Base-by-base conservation (phyloP, 768 basidiomycete species). In the Leccinellum albellum region DNA sequence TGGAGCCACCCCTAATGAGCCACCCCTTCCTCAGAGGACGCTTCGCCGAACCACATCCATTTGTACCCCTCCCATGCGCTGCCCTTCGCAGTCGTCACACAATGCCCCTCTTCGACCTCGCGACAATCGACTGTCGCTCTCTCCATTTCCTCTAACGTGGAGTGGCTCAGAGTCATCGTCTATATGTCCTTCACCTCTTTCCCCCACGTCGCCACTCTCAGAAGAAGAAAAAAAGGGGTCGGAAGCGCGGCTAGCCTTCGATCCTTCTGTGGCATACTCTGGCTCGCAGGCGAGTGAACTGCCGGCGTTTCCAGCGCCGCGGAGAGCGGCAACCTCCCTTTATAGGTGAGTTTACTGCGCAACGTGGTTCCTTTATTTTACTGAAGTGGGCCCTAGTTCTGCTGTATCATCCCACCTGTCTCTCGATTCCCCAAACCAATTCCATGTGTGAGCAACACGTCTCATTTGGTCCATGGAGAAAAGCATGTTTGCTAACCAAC, bases 351-450 rank as follows among this genome's bases (percentile, higher is more conserved):
- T 46, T 29, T 40, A n/a, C n/a, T 10, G 21, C 48, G 10, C 24
- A 21, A n/a, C 29, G 40, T 29, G 26, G 49, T 28, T 17, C 31
- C 6, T 51, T 14, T 31, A 4, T 52, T 24, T 23, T 50, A 5
- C 46, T 68, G 58, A 61, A 31, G 17, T 26, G 50, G 10, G 50
- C 23, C 53, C 31, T 61, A 84, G 84, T 62, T 77, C 81, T 51
- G 77, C 83, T 33, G 80, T 86, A 21, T 81, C 83, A 52, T 75
- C 81, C 3, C 76, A 82, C 50, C 54, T 82, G 23, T 61, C 69
- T 35, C 56, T 61, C 31, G 62, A 53, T 29, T 45, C 62, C 17
- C 10, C 67, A 29, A 62, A 58, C 3, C 62, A 53, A 21, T 59
- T 56, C 14, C 47, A 55, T 52, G 42, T 48, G 71, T 74, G 31